phyloP scores from a whole-genome alignment of 2,329 filamentous ascomycete species.

The Fusarium euwallaceae region DNA sequence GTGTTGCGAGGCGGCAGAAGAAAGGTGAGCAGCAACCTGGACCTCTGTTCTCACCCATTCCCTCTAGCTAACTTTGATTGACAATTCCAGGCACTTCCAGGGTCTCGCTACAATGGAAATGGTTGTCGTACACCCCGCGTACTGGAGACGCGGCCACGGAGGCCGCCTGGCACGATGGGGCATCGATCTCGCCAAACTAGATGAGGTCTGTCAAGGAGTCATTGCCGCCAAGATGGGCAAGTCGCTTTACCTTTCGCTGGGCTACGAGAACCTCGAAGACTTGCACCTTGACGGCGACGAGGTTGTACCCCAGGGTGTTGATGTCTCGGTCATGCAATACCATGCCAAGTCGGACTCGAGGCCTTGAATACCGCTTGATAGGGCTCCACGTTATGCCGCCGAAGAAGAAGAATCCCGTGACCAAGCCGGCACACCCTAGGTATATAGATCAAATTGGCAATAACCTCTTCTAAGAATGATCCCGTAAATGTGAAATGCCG shows the following conservation, averaged over 20 bases:
- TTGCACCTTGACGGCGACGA: constrained; percentile 2
- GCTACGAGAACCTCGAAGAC: background rate
- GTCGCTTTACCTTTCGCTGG: background rate
- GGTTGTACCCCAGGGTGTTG: background rate
- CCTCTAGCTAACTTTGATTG: background rate
- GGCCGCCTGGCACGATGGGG: background rate
- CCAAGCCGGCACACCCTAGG: too few species aligned
- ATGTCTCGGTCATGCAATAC: background rate
- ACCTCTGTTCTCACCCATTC: background rate
- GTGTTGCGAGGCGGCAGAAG: background rate
- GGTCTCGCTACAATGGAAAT: constrained; percentile 3
- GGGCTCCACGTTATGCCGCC: too few species aligned
- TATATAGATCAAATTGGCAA: too few species aligned
- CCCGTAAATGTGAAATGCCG: too few species aligned
- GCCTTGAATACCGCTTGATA: too few species aligned
- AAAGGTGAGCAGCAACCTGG: background rate
- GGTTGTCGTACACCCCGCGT: constrained; percentile 16
- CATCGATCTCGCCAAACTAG: background rate
- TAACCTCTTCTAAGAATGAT: too few species aligned
- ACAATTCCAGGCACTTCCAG: background rate
- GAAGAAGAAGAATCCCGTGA: too few species aligned
- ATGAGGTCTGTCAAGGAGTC: constrained; percentile 4
- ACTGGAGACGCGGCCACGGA: constrained; percentile 15
- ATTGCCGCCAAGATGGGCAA: constrained; percentile 7
- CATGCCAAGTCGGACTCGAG: too few species aligned